Base-by-base conservation (phyloP, 78 protist species). In the Carpediemonas membranifera region DNA sequence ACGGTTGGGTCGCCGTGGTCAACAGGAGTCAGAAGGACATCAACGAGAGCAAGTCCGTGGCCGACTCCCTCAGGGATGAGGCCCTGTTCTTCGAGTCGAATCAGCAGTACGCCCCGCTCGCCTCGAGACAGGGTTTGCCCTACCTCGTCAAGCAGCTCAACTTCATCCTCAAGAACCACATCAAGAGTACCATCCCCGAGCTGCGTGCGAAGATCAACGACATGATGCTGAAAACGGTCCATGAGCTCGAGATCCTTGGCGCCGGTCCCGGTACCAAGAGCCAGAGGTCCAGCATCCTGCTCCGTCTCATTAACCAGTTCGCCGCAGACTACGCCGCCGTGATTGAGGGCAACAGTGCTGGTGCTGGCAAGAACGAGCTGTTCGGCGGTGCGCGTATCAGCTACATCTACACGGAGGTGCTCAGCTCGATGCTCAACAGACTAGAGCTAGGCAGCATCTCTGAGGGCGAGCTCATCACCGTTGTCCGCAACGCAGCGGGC, bases 341-440 rank as follows among this genome's bases (percentile, higher is more conserved):
- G 11, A 71, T 90, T 58, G 95, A 88, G 25, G 95, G 95, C 39
- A 27, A 56, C 3, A 24, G 21, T 9, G 19, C 68, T 11, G 69
- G 62, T 5, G 36, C 70, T 24, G 50, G 77, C 9, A 57, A 62
- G 53, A 57, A 53, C 28, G 85, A 82, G 56, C 65, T 86, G 36
- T 58, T 21, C 39, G 91, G 94, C 25, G 98, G 98, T 44, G 98
- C 98, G n/a, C 83, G 93, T 33, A 90, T 93, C 79, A 33, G 52
- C 36, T 73, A 79, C 60, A 73, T 93, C 30, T 91, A 87, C 84
- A 58, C 71, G 75, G 87, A 84, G 28, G 83, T 65, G 15, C 86
- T 86, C 43, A 70, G 74, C 21, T 7, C 19, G 11, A 60, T 53
- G 35, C 21, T 59, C 24, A 34, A 36, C n/a, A 19, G 3, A 34